Percentiles rank a stretch among this genome's conserved stretches.
phyloP scores from a whole-genome alignment of 306 rosid genomes.

The Vigna reflexopilosa region DNA sequence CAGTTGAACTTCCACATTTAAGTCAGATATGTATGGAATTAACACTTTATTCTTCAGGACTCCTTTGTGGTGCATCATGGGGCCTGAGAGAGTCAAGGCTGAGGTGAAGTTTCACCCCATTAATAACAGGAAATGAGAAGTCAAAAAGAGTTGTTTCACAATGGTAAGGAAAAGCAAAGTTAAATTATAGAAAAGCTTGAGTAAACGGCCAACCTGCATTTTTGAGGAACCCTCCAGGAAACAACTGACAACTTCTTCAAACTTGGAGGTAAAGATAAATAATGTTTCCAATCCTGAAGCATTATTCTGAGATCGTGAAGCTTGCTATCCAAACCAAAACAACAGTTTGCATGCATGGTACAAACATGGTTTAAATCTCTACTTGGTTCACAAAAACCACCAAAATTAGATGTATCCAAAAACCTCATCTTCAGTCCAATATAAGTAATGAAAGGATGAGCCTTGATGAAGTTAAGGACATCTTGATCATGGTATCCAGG shows the following conservation, averaged over 20 bases:
- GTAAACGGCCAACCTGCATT: constrained; percentile 69
- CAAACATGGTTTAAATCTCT: constrained; percentile 87
- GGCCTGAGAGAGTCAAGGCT: constrained; percentile 65
- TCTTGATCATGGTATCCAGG: constrained; percentile 96
- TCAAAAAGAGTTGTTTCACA: constrained; percentile 34
- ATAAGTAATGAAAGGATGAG: constrained; percentile 58
- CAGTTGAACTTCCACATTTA: constrained; percentile 36
- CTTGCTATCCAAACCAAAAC: constrained; percentile 83
- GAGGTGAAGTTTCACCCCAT: constrained; percentile 45
- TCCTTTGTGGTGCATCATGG: constrained; percentile 45
- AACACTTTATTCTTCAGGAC: constrained; percentile 41
- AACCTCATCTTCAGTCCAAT: constrained; percentile 78
- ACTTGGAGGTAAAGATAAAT: constrained; percentile 72
- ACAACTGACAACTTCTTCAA: constrained; percentile 61
- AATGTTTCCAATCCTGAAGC: constrained; percentile 89
- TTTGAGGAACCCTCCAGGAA: constrained; percentile 90
- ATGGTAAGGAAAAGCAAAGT: constrained; percentile 32
- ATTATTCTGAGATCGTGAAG: constrained; percentile 85
- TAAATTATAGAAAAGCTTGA: constrained; percentile 18
- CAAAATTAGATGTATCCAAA: constrained; percentile 88
- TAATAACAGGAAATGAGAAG: constrained; percentile 30
- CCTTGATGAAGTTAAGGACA: constrained; percentile 88
- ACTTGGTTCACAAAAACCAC: constrained; percentile 98
- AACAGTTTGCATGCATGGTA: constrained; percentile 99
- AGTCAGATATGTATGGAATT: constrained; percentile 13